phyloP scores from a whole-genome alignment of 257 asterid genomes.

The Leonotis leonurus region DNA sequence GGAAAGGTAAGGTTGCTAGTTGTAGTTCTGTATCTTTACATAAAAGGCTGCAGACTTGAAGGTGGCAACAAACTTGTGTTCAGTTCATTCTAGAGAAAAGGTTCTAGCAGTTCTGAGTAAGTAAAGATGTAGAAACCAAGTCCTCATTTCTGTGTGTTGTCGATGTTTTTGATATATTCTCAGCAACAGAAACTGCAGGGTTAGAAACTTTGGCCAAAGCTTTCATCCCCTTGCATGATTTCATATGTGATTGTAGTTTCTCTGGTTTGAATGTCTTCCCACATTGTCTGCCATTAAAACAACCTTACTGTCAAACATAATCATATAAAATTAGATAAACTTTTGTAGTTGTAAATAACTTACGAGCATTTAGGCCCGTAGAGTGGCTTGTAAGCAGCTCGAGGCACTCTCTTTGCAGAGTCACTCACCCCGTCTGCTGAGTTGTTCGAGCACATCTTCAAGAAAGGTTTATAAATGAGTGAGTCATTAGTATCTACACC shows the following conservation, averaged over 20 bases:
- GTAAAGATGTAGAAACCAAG: conserved; percentile 28
- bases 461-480: conserved; percentile 23
- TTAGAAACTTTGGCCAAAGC: conserved; percentile 25
- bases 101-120: conserved; percentile 11
- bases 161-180: conserved; percentile 18
- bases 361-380: conserved; percentile 73
- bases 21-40: not conserved
- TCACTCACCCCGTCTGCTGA: conserved; percentile 39
- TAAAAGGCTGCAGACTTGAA: not conserved
- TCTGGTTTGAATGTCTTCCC: conserved; percentile 79
- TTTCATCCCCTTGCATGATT: conserved; percentile 66
- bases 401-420: conserved; percentile 33
- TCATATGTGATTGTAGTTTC: conserved; percentile 70
- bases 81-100: not conserved
- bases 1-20: not conserved
- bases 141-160: conserved; percentile 16
- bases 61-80: not conserved
- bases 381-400: conserved; percentile 46
- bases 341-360: conserved; percentile 11
- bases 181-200: conserved; percentile 5
- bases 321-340: not conserved
- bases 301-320: no score
- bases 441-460: conserved; percentile 21
- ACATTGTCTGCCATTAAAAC: conserved; percentile 48
- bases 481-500: conserved; percentile 61